A percentile compares a stretch with the other conserved stretches of the same genome.
Conservation (phyloP, 441 rosid genomes). For the Biscutella laevigata region DNA sequence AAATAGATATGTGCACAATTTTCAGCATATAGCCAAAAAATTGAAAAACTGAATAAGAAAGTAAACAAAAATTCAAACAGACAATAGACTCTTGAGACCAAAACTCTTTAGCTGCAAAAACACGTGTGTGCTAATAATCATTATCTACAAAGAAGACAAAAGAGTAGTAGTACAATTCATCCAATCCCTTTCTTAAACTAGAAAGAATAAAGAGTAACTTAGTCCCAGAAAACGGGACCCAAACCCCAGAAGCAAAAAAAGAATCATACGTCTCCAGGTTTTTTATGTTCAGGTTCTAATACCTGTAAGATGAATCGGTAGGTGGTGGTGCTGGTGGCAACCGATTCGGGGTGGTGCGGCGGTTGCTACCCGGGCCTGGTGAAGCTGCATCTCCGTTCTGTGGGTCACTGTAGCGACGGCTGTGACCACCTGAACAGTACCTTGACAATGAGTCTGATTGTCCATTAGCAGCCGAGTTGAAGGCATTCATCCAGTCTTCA, state of each 20-base stretch:
- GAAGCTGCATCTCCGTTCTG: slow-evolving; percentile 69
- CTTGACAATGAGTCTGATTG: slow-evolving; percentile 37
- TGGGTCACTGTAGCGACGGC: slow-evolving; percentile 73
- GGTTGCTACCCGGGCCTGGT: slow-evolving; percentile 35
- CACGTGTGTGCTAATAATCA: slow-evolving; percentile 13
- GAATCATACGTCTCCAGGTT: not conserved
- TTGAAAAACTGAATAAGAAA: slow-evolving; percentile 6
- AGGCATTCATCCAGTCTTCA: slow-evolving; percentile 97
- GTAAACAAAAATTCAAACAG: slow-evolving; percentile 8
- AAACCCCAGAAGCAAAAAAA: no score
- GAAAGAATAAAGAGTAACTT: slow-evolving; percentile 16
- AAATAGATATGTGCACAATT: not conserved
- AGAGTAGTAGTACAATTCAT: slow-evolving; percentile 20
- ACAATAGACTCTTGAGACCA: slow-evolving; percentile 14
- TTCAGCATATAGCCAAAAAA: not conserved
- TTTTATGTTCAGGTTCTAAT: slow-evolving; percentile 31
- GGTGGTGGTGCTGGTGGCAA: slow-evolving; percentile 94
- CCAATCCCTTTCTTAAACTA: slow-evolving; percentile 19
- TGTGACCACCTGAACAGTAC: slow-evolving; percentile 50
- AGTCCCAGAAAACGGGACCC: slow-evolving; percentile 24
- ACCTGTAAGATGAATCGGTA: slow-evolving; percentile 56
- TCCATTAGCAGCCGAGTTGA: slow-evolving; percentile 78
- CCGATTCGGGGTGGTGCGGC: slow-evolving; percentile 81
- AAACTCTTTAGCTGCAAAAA: slow-evolving; percentile 15
- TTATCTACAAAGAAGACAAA: slow-evolving; percentile 26